A percentile compares a stretch with the other conserved stretches of the same genome.
Evolutionary conservation across 1,139 yeast species (phyloP).

Genomic region (Sugiyamaella pinicola): DNA sequence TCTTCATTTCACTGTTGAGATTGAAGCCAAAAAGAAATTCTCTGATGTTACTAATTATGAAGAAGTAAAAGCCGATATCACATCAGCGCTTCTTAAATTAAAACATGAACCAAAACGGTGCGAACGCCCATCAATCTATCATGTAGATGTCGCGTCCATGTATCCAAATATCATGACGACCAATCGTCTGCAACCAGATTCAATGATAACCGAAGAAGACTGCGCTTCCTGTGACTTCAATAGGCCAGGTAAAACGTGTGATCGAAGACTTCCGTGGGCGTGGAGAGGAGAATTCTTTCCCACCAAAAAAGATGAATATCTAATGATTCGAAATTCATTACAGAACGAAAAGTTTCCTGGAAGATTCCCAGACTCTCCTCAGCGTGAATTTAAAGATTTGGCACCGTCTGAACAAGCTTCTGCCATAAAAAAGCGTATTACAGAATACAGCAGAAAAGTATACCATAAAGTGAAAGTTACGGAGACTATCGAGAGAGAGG

Average conservation of each 20-base stretch:
- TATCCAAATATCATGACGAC: conserved; percentile 99
- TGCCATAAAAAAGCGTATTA: conserved; percentile 73
- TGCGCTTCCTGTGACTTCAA: conserved; percentile 98
- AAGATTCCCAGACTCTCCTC: conserved; percentile 50
- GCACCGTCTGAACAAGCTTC: conserved; percentile 76
- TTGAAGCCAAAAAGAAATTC: conserved; percentile 70
- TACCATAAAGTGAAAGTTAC: conserved; percentile 81
- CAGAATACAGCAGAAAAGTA: conserved; percentile 82
- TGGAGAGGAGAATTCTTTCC: conserved; percentile 98
- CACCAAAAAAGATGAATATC: conserved; percentile 87
- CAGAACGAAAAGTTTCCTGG: conserved; percentile 75
- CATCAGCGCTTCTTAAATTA: conserved; percentile 56
- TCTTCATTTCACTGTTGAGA: conserved; percentile 77
- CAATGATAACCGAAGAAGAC: conserved; percentile 92
- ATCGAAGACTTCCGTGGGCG: conserved; percentile 89
- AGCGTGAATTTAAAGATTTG: conserved; percentile 57
- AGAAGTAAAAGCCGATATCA: conserved; percentile 65
- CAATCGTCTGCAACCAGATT: conserved; percentile 95
- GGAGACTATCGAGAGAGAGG: conserved; percentile 84
- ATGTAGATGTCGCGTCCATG: conserved; percentile 99
- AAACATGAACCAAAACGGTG: conserved; percentile 62
- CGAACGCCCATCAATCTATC: conserved; percentile 88
- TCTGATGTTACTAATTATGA: conserved; percentile 81
- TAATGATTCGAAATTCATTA: conserved; percentile 82
- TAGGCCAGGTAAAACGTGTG: conserved; percentile 92